These are phyloP conservation scores for Polytrichum commune DNA, from an alignment of 225 moss, liverwort and hornwort genomes.

Conservation along the genomic window DNA sequence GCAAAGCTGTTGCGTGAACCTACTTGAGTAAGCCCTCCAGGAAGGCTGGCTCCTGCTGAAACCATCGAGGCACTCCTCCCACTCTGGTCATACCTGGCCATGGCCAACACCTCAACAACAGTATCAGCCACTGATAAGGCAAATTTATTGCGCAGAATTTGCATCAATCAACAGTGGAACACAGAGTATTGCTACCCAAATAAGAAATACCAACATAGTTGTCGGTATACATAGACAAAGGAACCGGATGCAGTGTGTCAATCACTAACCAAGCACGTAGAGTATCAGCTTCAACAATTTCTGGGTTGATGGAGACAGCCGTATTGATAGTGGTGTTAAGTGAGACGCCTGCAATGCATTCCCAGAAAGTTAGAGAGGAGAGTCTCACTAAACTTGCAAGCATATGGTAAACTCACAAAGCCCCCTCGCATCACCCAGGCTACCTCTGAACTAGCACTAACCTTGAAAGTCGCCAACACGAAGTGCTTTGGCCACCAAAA, in stretches of 20 bases:
- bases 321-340: conserved; percentile 64
- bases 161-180: too few species aligned
- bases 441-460: conserved; percentile 1
- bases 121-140: background rate
- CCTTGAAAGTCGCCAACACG: conserved; percentile 85
- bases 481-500: conserved; percentile 52
- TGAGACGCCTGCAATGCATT: conserved; percentile 58
- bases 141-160: too few species aligned
- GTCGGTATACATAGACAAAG: too few species aligned
- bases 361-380: too few species aligned
- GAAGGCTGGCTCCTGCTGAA: conserved; percentile 77
- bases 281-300: conserved; percentile 38
- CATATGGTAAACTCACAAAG: background rate
- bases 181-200: too few species aligned
- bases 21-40: conserved; percentile 35
- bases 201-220: too few species aligned
- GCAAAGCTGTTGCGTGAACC: conserved; percentile 28
- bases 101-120: background rate
- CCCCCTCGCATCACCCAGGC: background rate
- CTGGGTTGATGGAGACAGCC: conserved; percentile 63
- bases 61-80: conserved; percentile 48
- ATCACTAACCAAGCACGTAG: conserved; percentile 62
- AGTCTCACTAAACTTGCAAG: background rate
- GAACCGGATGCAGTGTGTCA: background rate
- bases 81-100: conserved; percentile 55